These are phyloP conservation scores for Cordyceps pruinosa DNA, from an alignment of 2,329 filamentous ascomycete genomes.

Conservation along the genomic window DNA sequence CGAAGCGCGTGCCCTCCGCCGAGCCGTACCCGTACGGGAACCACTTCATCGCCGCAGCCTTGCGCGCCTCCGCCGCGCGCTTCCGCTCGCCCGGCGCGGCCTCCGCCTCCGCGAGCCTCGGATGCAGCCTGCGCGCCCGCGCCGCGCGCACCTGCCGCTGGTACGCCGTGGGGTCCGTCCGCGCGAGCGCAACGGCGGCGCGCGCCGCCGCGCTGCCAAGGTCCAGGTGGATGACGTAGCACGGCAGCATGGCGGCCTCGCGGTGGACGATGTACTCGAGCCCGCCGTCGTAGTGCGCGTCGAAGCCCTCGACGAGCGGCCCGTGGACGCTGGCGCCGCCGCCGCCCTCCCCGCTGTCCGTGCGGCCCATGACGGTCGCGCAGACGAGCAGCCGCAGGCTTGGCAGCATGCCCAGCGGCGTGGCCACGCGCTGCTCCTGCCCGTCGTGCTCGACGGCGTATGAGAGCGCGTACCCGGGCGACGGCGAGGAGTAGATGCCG, in stretches of 20 bases:
- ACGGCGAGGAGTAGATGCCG: conserved; percentile 39
- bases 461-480: conserved; percentile 30
- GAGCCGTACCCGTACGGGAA: conserved; percentile 41
- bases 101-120: too few relatives aligned
- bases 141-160: background rate
- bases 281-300: conserved; percentile 32
- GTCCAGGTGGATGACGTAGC: conserved; percentile 40
- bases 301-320: conserved; percentile 22
- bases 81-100: conserved; percentile 28
- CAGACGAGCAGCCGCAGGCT: conserved; percentile 38
- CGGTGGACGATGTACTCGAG: conserved; percentile 39
- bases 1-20: conserved; percentile 33
- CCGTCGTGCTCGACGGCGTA: conserved; percentile 23
- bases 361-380: conserved; percentile 38
- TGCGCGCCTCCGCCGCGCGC: conserved; percentile 29
- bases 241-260: conserved; percentile 35
- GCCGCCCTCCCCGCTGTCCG: conserved; percentile 4
- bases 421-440: conserved; percentile 19
- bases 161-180: conserved; percentile 14
- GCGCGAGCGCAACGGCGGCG: conserved; percentile 16
- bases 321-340: conserved; percentile 12
- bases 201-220: conserved; percentile 27
- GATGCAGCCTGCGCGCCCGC: background rate
- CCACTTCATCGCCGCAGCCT: conserved; percentile 37
- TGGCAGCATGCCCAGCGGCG: conserved; percentile 24